Percentiles rank a stretch among this genome's conserved stretches.
Conservation (phyloP, 345 rosid species). For the Bruguiera parviflora region DNA sequence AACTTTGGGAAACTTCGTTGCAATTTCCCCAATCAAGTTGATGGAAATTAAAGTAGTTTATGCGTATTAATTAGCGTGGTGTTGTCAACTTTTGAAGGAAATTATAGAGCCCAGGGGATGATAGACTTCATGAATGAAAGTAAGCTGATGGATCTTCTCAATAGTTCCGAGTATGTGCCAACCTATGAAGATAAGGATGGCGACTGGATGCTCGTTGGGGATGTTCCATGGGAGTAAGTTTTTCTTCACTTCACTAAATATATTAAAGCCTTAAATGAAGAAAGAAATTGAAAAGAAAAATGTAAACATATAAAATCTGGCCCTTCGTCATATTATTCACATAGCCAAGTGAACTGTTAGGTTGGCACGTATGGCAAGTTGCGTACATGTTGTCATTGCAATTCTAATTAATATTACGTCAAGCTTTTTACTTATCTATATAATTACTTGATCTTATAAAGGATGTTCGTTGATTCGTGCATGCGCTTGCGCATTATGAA, state of each 20-base stretch:
- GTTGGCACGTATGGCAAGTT: no score
- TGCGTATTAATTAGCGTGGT: no score
- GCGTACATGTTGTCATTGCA: no score
- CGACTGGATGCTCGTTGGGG: conserved; percentile 99
- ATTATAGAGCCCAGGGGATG: conserved; percentile 71
- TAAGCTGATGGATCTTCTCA: conserved; percentile 85
- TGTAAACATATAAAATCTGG: background rate
- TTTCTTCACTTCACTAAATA: background rate
- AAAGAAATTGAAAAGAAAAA: background rate
- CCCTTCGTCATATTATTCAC: no score
- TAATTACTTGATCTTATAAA: conserved; percentile 24
- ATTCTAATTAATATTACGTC: no score
- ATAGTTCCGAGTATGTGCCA: conserved; percentile 90
- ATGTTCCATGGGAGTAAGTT: conserved; percentile 97
- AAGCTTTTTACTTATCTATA: background rate
- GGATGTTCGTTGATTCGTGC: conserved; percentile 98
- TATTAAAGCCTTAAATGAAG: conserved; percentile 1
- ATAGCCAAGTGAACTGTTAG: no score
- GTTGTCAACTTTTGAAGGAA: conserved; percentile 30
- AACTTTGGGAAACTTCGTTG: background rate
- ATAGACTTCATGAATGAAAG: conserved; percentile 98
- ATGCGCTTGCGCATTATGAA: conserved; percentile 95
- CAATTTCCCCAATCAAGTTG: no score
- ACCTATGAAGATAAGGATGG: conserved; percentile 95
- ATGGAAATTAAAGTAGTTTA: no score